These are phyloP conservation scores for Linum trigynum DNA, from an alignment of 345 rosid genomes.

Conservation along the genomic window DNA sequence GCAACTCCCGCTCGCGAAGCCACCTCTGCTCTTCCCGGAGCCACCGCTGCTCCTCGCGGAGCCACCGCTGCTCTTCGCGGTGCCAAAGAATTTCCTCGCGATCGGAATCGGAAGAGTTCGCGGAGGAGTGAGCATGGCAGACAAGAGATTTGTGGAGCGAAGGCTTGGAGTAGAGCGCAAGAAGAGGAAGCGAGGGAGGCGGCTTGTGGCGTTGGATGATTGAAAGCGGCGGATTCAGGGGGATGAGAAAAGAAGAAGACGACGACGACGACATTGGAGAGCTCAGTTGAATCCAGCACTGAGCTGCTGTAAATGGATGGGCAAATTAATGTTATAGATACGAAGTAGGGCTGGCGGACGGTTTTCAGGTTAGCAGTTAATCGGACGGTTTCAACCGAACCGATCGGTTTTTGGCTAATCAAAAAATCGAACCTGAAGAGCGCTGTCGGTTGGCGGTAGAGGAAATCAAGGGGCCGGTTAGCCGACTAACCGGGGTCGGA, in stretches of 20 bases:
- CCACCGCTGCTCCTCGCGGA: conserved; percentile 92
- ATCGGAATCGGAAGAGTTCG: conserved; percentile 26
- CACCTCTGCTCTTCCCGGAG: conserved; percentile 73
- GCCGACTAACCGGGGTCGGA: no score
- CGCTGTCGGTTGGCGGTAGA: no score
- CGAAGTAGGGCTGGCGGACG: neutral
- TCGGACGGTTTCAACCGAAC: no score
- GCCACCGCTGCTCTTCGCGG: conserved; percentile 84
- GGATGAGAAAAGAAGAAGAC: neutral
- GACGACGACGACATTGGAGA: neutral
- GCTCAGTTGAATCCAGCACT: neutral
- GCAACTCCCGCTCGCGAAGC: conserved; percentile 64
- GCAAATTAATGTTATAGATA: no score
- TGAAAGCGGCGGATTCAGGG: neutral
- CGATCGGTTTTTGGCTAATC: no score
- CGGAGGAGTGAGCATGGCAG: conserved; percentile 13
- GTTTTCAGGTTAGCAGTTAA: no score
- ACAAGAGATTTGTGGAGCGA: neutral
- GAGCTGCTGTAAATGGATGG: neutral
- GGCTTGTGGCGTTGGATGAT: neutral
- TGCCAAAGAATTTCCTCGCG: conserved; percentile 59
- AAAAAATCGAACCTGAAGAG: no score
- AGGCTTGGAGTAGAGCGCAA: neutral
- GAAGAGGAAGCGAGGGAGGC: neutral
- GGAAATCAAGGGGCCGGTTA: no score